Conservation (phyloP, 148 eudicot genomes). For the Chenopodium album region DNA sequence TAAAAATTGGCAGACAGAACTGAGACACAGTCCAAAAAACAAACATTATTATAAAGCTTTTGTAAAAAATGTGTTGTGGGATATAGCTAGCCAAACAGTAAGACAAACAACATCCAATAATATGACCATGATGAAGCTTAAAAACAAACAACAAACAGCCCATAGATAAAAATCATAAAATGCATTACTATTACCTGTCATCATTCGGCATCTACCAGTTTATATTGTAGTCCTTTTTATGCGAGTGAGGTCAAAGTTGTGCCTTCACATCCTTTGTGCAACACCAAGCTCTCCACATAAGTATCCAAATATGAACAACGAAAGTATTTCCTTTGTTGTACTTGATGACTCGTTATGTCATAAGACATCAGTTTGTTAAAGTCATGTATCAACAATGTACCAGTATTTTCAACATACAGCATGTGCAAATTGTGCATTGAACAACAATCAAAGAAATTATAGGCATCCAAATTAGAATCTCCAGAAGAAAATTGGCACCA, state of each 20-base stretch:
- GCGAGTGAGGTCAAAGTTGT: not conserved
- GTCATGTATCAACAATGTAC: too few relatives aligned
- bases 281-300: slow-evolving; percentile 13
- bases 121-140: not conserved
- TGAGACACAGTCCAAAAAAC: too few relatives aligned
- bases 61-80: too few relatives aligned
- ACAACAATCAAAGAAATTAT: not conserved
- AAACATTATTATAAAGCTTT: too few relatives aligned
- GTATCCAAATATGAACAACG: not conserved
- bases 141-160: not conserved
- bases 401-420: too few relatives aligned
- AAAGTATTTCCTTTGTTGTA: too few relatives aligned
- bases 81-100: too few relatives aligned
- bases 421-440: not conserved
- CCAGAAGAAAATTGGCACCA: not conserved
- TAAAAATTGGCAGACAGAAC: too few relatives aligned
- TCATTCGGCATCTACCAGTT: not conserved
- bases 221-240: not conserved
- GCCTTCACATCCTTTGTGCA: not conserved
- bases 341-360: too few relatives aligned
- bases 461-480: not conserved
- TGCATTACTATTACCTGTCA: not conserved
- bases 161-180: not conserved
- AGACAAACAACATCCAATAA: not conserved
- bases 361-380: too few relatives aligned